phyloP scores from a whole-genome alignment of 2,329 filamentous ascomycete genomes.

The Botrytis squamosa region DNA sequence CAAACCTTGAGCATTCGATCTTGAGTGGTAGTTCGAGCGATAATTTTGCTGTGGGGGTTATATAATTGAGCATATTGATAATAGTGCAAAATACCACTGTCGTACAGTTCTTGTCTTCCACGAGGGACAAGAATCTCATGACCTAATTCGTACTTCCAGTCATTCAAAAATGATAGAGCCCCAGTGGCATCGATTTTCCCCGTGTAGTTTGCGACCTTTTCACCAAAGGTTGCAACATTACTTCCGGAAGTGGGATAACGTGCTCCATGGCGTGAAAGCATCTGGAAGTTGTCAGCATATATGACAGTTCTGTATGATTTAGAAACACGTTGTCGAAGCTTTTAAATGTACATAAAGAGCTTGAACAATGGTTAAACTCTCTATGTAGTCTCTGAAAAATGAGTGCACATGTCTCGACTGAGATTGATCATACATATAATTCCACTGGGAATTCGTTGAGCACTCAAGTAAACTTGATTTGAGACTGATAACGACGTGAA shows the following conservation, averaged over 20 bases:
- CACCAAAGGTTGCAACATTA: constrained; percentile 54
- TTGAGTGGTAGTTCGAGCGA: constrained; percentile 72
- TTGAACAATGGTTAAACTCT: neutral
- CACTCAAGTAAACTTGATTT: neutral
- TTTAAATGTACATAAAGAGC: neutral
- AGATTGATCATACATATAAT: neutral
- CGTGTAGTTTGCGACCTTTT: constrained; percentile 55
- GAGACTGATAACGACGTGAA: neutral
- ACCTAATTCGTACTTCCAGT: constrained; percentile 68
- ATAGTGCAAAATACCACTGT: constrained; percentile 67
- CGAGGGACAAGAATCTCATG: constrained; percentile 70
- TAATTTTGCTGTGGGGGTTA: constrained; percentile 69
- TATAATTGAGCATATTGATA: constrained; percentile 60
- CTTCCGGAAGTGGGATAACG: constrained; percentile 67
- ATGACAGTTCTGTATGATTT: neutral
- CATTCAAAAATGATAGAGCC: constrained; percentile 62
- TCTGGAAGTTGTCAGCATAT: constrained; percentile 45
- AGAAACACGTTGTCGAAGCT: neutral
- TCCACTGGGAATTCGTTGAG: neutral
- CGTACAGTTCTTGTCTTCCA: constrained; percentile 70
- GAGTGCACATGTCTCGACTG: neutral
- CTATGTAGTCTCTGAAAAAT: neutral
- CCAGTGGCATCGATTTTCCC: constrained; percentile 57
- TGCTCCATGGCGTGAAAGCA: constrained; percentile 72
- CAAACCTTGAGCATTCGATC: constrained; percentile 67